A percentile compares a stretch with the other conserved stretches of the same genome.
phyloP scores from a whole-genome alignment of 306 rosid species.

The Ammopiptanthus mongolicus region DNA sequence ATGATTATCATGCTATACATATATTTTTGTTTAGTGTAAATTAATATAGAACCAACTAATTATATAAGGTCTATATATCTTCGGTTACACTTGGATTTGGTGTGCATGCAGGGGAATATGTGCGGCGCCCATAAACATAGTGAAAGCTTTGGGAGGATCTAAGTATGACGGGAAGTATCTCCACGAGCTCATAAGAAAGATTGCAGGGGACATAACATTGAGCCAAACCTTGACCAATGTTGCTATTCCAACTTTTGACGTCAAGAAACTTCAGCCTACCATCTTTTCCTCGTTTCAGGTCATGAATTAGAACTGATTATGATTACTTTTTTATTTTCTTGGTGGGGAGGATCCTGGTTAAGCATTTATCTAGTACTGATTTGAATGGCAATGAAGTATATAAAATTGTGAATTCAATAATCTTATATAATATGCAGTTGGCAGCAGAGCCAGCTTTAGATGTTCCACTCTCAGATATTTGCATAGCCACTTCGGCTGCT shows the following conservation, averaged over 20 bases:
- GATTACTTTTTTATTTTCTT: not conserved
- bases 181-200: not conserved
- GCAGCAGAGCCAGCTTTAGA: constrained; percentile 1
- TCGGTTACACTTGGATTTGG: too few species aligned
- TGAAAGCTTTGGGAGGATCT: constrained; percentile 22
- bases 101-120: constrained; percentile 34
- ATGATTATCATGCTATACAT: not conserved
- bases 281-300: constrained; percentile 35
- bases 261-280: constrained; percentile 24
- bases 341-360: not conserved
- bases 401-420: not conserved
- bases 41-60: not conserved
- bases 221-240: constrained; percentile 28
- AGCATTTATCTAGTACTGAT: not conserved
- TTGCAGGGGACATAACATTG: not conserved
- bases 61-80: not conserved
- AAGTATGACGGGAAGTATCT: constrained; percentile 30
- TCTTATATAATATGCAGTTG: constrained; percentile 15
- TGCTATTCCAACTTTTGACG: constrained; percentile 35
- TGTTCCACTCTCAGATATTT: constrained; percentile 31
- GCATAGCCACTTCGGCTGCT: constrained; percentile 39
- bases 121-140: not conserved
- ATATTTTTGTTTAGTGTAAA: not conserved
- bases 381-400: not conserved
- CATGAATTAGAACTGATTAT: not conserved